Percentiles rank a stretch among this genome's conserved stretches.
Conservation (phyloP, 83 land plant species). For the Diphasiastrum complanatum region DNA sequence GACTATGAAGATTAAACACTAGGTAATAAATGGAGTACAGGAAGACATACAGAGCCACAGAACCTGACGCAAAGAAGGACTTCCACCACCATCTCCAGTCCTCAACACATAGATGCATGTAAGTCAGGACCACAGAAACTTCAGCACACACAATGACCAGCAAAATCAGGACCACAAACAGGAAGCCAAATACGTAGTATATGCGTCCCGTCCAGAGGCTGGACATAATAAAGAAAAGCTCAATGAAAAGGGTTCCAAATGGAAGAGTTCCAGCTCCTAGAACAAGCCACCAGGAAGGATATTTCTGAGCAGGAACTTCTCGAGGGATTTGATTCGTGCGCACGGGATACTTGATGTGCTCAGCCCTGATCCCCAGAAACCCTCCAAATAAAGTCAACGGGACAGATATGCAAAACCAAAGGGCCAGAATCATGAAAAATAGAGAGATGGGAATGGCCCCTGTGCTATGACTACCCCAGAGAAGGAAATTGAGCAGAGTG, state of each 20-base stretch:
- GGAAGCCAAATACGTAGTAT: constrained; percentile 16
- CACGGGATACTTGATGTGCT: constrained; percentile 3
- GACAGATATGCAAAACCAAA: constrained; percentile 83
- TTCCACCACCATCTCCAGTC: constrained; percentile 19
- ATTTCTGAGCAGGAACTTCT: constrained; percentile 10
- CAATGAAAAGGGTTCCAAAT: constrained; percentile 17
- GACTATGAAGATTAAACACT: constrained; percentile 6
- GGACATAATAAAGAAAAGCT: constrained; percentile 13
- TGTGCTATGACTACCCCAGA: constrained; percentile 53
- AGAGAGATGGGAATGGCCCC: constrained; percentile 66
- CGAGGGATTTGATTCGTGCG: constrained; percentile 15
- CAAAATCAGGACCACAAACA: constrained; percentile 2
- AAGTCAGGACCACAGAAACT: constrained; percentile 7
- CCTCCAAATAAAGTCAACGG: constrained; percentile 11
- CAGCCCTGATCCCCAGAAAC: constrained; percentile 1
- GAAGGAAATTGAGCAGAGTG: constrained; percentile 47
- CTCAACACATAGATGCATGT: constrained; percentile 17
- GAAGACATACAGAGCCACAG: constrained; percentile 9
- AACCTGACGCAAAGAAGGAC: no score
- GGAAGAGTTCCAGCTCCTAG: constrained; percentile 14
- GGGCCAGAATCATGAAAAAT: constrained; percentile 47
- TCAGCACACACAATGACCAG: constrained; percentile 10
- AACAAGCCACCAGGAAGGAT: constrained; percentile 9
- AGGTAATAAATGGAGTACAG: constrained; percentile 2
- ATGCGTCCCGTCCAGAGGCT: constrained; percentile 12